Conservation (phyloP, 768 basidiomycete species). For the Hydnum rufescens region DNA sequence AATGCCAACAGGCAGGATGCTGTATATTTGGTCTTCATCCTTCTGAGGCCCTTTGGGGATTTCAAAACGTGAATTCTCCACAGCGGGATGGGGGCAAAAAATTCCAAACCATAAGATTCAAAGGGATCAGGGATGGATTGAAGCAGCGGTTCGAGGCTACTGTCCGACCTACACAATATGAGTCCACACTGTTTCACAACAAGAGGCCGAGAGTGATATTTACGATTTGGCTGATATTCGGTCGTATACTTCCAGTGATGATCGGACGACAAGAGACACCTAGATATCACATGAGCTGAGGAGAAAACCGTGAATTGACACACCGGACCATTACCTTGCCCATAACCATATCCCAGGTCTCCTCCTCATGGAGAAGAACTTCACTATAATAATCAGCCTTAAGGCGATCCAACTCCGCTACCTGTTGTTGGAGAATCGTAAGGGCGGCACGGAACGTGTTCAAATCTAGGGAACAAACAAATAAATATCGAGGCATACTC, state of each 20-base stretch:
- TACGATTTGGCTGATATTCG: conserved; percentile 72
- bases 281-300: conserved; percentile 14
- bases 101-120: conserved; percentile 49
- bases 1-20: conserved; percentile 40
- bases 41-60: conserved; percentile 38
- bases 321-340: conserved; percentile 35
- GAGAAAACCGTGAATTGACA: not conserved
- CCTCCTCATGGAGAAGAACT: conserved; percentile 81
- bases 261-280: conserved; percentile 69
- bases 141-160: conserved; percentile 77
- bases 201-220: conserved; percentile 18
- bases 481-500: conserved; percentile 3
- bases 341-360: conserved; percentile 87
- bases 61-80: not conserved
- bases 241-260: conserved; percentile 85
- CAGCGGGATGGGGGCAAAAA: not conserved
- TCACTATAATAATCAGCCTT: conserved; percentile 71
- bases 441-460: conserved; percentile 77
- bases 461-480: conserved; percentile 36
- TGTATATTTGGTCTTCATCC: conserved; percentile 81
- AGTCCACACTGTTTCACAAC: not conserved
- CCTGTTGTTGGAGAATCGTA: conserved; percentile 61
- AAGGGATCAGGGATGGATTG: conserved; percentile 84
- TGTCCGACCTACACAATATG: conserved; percentile 35
- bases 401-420: conserved; percentile 76